Evolutionary conservation across 2,329 filamentous ascomycete genomes (phyloP).

Genomic region (Cytospora chrysosperma): DNA sequence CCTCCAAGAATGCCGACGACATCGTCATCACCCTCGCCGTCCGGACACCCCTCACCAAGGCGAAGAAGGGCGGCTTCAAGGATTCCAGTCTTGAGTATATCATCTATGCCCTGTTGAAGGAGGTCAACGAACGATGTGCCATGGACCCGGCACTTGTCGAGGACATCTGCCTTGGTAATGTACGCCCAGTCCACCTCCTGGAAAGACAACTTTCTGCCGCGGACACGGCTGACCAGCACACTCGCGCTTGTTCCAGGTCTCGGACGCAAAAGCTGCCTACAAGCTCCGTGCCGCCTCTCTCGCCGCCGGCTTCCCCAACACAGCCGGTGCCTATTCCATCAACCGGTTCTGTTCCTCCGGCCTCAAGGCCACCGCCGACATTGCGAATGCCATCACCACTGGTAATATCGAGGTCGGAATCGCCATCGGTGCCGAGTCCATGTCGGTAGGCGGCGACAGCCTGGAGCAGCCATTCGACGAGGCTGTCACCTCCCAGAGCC

Average conservation of each 20-base stretch:
- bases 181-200: constrained; percentile 35
- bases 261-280: constrained; percentile 83
- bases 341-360: constrained; percentile 98
- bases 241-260: constrained; percentile 56
- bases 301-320: constrained; percentile 91
- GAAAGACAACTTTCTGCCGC: not conserved
- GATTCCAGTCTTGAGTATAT: constrained; percentile 89
- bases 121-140: constrained; percentile 69
- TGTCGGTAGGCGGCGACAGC: constrained; percentile 72
- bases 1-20: constrained; percentile 91
- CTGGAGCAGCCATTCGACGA: constrained; percentile 74
- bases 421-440: constrained; percentile 84
- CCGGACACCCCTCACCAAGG: constrained; percentile 87
- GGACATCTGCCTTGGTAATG: constrained; percentile 91
- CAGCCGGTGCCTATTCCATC: constrained; percentile 73
- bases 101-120: constrained; percentile 77
- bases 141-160: constrained; percentile 80
- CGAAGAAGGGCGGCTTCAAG: constrained; percentile 89
- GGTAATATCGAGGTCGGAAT: constrained; percentile 86
- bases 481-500: constrained; percentile 66
- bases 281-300: constrained; percentile 85
- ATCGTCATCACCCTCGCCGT: constrained; percentile 92
- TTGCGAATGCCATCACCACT: constrained; percentile 79
- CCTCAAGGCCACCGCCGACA: constrained; percentile 91
- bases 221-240: not conserved